These are phyloP conservation scores for Fimicolochytrium jonesii DNA, from an alignment of 192 early-diverging fungal species.

Conservation along the genomic window DNA sequence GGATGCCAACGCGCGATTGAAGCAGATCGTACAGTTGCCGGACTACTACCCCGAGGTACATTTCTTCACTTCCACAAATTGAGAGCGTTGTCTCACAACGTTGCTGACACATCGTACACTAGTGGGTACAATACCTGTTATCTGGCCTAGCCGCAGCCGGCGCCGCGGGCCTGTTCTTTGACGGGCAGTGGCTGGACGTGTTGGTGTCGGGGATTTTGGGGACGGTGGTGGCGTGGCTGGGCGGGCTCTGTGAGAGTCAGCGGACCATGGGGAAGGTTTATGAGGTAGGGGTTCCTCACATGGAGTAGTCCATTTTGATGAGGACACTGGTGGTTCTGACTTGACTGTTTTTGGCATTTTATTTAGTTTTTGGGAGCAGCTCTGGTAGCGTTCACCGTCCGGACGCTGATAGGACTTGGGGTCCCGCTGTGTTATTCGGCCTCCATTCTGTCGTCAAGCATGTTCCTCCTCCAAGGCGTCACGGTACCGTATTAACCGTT, in stretches of 20 bases:
- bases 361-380: slow-evolving; percentile 16
- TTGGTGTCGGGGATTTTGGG: slow-evolving; percentile 17
- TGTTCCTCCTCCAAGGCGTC: slow-evolving; percentile 29
- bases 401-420: slow-evolving; percentile 9
- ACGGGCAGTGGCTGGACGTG: slow-evolving; percentile 30
- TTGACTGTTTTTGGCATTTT: too few species aligned
- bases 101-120: too few species aligned
- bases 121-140: slow-evolving; percentile 22
- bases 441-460: slow-evolving; percentile 23
- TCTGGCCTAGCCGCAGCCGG: slow-evolving; percentile 17
- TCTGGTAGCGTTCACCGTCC: slow-evolving; percentile 12
- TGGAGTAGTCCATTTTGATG: background rate
- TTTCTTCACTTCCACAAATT: too few species aligned
- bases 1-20: slow-evolving; percentile 23
- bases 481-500: too few species aligned
- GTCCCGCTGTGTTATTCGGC: slow-evolving; percentile 13
- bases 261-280: slow-evolving; percentile 19
- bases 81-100: background rate
- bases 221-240: slow-evolving; percentile 1
- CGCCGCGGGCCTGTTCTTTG: slow-evolving; percentile 28
- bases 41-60: slow-evolving; percentile 25
- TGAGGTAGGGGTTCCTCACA: background rate
- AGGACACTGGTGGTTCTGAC: too few species aligned
- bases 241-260: slow-evolving; percentile 12
- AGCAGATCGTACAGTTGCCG: slow-evolving; percentile 25